Base-by-base conservation (phyloP, 495 filamentous ascomycete genomes). In the Neurospora sp. region DNA sequence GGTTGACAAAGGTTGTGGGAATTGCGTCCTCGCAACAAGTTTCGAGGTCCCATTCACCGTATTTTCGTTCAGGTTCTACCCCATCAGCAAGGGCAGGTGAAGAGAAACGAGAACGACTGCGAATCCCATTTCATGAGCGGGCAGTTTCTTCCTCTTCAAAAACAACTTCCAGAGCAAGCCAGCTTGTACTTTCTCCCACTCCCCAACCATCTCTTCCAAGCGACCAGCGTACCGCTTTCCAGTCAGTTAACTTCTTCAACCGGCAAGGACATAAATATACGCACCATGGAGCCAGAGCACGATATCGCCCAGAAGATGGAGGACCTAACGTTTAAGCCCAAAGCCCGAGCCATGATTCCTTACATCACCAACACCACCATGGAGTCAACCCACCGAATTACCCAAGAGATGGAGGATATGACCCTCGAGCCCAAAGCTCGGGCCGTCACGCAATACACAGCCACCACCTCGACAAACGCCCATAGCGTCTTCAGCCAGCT, bases 1-100 rank as follows among this genome's bases (percentile, higher is more conserved):
- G 4, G 1, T 2, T 6, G 10, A 54, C 46, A 54, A 54, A 54
- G 20, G 41, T 5, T 42, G 38, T 9, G 38, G 3, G 9, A 4
- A 39, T 10, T 3, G 38, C 5, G 27, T 31, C 27, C 27, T 31
- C 27, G 1, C 27, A 31, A 2, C 27, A 31, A 2, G 27, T n/a
- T 44, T 44, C 41, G 41, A 9, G 2, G 18, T 9, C 16, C 16
- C 41, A 44, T 18, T 44, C 16, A 44, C 16, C 0, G 41, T 44
- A 35, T 0, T 0, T 8, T 0, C 16, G 8, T 48, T 10, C 3
- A 11, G n/a, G 1, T 23, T 23, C 2, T 16, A 0, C 0, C 8
- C 44, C 44, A 4, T 11, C 8, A 23, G 0, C 44, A 20, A 59
- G 9, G n/a, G 4, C 5, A 59, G 23, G 0, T 0, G 20, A 1